A percentile compares a stretch with the other conserved stretches of the same genome.
Evolutionary conservation across 1,139 yeast genomes (phyloP).

Genomic region (Blastobotrys elegans): DNA sequence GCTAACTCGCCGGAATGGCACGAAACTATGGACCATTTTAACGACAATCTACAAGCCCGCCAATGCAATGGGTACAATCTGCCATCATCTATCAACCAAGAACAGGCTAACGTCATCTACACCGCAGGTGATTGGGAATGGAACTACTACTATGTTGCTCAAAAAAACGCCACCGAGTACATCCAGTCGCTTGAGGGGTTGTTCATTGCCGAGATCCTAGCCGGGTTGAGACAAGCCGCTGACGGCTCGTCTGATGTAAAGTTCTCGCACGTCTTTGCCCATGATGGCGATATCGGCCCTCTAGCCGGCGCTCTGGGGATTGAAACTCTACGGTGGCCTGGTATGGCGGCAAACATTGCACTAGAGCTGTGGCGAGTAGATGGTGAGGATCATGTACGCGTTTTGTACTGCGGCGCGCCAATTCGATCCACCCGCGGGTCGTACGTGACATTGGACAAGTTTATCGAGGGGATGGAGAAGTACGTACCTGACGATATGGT

Average conservation of each 20-base stretch:
- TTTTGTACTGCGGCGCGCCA: constrained; percentile 35
- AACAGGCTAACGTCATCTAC: constrained; percentile 36
- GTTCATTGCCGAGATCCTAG: constrained; percentile 35
- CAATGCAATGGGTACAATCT: constrained; percentile 35
- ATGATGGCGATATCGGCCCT: constrained; percentile 40
- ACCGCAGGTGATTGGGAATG: constrained; percentile 40
- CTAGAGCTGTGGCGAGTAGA: constrained; percentile 36
- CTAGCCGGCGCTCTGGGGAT: constrained; percentile 36
- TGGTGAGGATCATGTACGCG: constrained; percentile 31
- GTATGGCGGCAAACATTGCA: constrained; percentile 41
- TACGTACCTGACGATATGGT: constrained; percentile 6
- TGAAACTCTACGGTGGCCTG: constrained; percentile 40
- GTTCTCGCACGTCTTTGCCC: constrained; percentile 40
- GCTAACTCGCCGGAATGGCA: constrained; percentile 29
- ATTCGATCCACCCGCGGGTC: constrained; percentile 17
- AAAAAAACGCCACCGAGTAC: constrained; percentile 34
- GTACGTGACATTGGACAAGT: constrained; percentile 16
- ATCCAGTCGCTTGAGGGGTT: constrained; percentile 34
- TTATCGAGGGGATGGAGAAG: neutral
- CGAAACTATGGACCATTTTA: constrained; percentile 37
- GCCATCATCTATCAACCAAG: constrained; percentile 29
- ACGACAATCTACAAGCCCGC: constrained; percentile 38
- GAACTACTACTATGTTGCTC: constrained; percentile 35
- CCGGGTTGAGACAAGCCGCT: constrained; percentile 27
- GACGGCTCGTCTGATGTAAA: constrained; percentile 26